Conservation (phyloP, 768 basidiomycete species). For the Suillus bovinus region DNA sequence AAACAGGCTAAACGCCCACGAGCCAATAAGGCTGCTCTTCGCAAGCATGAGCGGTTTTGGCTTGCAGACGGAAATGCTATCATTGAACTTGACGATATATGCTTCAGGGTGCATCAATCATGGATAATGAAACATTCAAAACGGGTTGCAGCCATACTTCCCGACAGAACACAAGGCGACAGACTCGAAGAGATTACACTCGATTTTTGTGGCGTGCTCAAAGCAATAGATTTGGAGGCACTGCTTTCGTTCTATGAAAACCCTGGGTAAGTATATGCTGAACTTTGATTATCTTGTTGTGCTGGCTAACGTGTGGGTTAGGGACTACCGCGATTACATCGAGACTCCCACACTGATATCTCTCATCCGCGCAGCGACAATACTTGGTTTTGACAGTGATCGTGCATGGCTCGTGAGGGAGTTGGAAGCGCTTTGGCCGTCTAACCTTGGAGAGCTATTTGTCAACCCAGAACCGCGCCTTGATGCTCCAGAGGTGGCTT, state of each 20-base stretch:
- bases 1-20: background rate
- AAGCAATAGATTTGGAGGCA: slow-evolving; percentile 1
- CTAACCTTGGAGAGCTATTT: slow-evolving; percentile 18
- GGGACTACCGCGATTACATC: slow-evolving; percentile 26
- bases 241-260: slow-evolving; percentile 7
- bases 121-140: slow-evolving; percentile 30
- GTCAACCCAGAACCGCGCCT: slow-evolving; percentile 8
- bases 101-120: slow-evolving; percentile 38
- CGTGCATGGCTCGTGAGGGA: slow-evolving; percentile 28
- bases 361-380: slow-evolving; percentile 37
- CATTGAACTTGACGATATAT: slow-evolving; percentile 31
- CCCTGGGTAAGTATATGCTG: slow-evolving; percentile 2
- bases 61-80: slow-evolving; percentile 36
- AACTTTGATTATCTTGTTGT: background rate
- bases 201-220: background rate
- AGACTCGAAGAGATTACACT: background rate
- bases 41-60: slow-evolving; percentile 32
- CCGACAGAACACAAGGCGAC: too few relatives aligned
- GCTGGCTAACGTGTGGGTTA: slow-evolving; percentile 11
- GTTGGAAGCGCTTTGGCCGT: slow-evolving; percentile 34
- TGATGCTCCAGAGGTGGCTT: slow-evolving; percentile 31
- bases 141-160: slow-evolving; percentile 28
- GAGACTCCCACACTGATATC: slow-evolving; percentile 31
- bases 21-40: background rate
- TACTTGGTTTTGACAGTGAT: slow-evolving; percentile 32